Percentiles rank a stretch among this genome's conserved stretches.
Evolutionary conservation across 2,329 filamentous ascomycete genomes (phyloP).

Genomic region (Sarocladium oryzae): DNA sequence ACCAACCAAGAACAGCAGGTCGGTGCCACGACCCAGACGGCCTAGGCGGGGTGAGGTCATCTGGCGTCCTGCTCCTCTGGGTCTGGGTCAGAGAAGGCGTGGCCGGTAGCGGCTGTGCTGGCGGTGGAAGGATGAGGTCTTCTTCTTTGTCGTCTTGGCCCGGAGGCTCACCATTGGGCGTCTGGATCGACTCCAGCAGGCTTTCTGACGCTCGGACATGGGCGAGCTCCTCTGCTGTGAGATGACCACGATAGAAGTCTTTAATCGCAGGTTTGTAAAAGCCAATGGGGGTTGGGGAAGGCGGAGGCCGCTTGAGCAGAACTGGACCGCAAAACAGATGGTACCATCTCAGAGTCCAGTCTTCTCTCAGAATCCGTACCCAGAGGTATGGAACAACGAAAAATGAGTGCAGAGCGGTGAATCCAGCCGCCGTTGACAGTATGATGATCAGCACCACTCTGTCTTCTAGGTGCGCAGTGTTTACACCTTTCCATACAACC

Average conservation of each 20-base stretch:
- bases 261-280: constrained; percentile 37
- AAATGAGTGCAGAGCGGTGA: constrained; percentile 32
- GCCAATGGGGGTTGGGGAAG: constrained; percentile 28
- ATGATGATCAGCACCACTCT: constrained; percentile 15
- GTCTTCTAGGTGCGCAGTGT: not conserved
- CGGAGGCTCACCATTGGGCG: constrained; percentile 15
- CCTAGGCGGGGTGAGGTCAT: constrained; percentile 22
- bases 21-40: constrained; percentile 33
- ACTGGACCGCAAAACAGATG: constrained; percentile 41
- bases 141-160: constrained; percentile 23
- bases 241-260: constrained; percentile 43
- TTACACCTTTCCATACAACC: constrained; percentile 3
- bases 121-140: constrained; percentile 24
- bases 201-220: constrained; percentile 27
- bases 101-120: constrained; percentile 14
- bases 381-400: constrained; percentile 50
- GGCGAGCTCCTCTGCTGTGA: constrained; percentile 38
- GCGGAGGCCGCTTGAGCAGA: constrained; percentile 32
- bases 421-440: constrained; percentile 36
- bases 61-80: not conserved
- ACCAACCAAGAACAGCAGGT: constrained; percentile 33
- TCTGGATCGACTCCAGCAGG: constrained; percentile 27
- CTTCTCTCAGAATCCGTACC: constrained; percentile 41
- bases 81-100: not conserved
- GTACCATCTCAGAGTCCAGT: constrained; percentile 44